Evolutionary conservation across 2,329 filamentous ascomycete genomes (phyloP), one percentile per base, ranked within the genome.

Genomic region (Sporothrix luriei): DNA sequence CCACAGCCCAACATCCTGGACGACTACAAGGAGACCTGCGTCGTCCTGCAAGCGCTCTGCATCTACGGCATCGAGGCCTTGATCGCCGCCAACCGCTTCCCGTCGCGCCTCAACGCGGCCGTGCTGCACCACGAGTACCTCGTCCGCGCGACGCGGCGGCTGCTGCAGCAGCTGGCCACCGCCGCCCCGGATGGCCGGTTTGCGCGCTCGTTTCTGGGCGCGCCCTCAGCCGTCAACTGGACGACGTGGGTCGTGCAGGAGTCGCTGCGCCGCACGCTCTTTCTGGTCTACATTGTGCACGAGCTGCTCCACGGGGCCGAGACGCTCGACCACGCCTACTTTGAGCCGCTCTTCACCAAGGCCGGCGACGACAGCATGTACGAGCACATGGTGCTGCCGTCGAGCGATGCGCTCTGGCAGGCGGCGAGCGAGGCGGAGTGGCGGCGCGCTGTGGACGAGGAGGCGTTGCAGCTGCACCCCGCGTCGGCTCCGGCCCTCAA

Each of bases 61-160:
- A 48, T 64, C 59, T 64, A 64, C 59, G 40, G 43, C n/a, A 64
- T 64, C 40, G 59, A 64, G 40, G 59, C 59, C 21, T 21, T 64
- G 59, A 64, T 64, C 29, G 38, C 59, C 9, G 59, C 59, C 38
- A 48, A 64, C n/a, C 59, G 59, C 14, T 64, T 14, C 43, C 59
- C 59, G 40, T 64, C 59, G n/a, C 24, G 24, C 24, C 43, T 64
- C 13, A 64, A 64, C 38, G 29, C 26, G 21, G 59, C 59, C 11
- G 59, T 64, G 59, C 59, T 64, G n/a, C 40, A 49, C 40, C 59
- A 64, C 59, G 59, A 64, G 38, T 64, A 64, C 29, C 21, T 64
- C 4, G 33, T 64, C n/a, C 59, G 38, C 40, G 59, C 59, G 4
- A 64, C 59, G 33, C 33, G 38, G 43, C 59, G 59, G 4, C 40